Base-by-base conservation (phyloP, 75 land plant species). In the Gnetum montanum region DNA sequence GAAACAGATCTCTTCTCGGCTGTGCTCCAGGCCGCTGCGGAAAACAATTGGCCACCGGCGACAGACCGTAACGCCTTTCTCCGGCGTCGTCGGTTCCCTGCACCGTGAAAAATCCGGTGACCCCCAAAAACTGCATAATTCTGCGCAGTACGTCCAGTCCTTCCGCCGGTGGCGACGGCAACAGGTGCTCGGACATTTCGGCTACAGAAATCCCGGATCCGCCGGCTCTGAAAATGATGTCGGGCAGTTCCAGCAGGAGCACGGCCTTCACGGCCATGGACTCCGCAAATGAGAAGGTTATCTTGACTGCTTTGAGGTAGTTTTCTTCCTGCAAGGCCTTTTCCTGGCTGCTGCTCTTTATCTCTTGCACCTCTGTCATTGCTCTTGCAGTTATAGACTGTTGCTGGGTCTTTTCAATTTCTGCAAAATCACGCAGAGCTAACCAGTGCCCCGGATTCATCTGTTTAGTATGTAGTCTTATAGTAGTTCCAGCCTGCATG, bases 111-210 rank as follows among this genome's bases (percentile, higher is more conserved):
- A 70, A 38, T 8, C 69, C 64, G 3, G 60, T 51, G 26, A 66
- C 58, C 8, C 59, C 62, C 1, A 84, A 53, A 36, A 68, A 66
- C 16, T 80, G 63, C 76, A 83, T 67, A 13, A 83, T 57, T 44
- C 79, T 78, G 51, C 25, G 47, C 11, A 82, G 58, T n/a, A n/a
- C n/a, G n/a, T n/a, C n/a, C 31, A 66, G 71, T 25, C 22, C 54
- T 30, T 37, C 75, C 70, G 24, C 43, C 20, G 8, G 69, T 64
- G 37, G 5, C 7, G 3, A 22, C 7, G 6, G 43, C 52, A 18
- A 20, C 25, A 67, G 53, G 5, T 53, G 31, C 0, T 58, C 37
- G 1, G 72, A 55, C 7, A 77, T 33, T 31, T 64, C 36, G 1
- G 36, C 0, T 23, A 53, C 36, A 4, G 55, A 53, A 27, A 77